Percentiles rank a stretch among this genome's conserved stretches.
Evolutionary conservation across 1,284 basidiomycete species (phyloP).

Genomic region (Papiliotrema terrestris): DNA sequence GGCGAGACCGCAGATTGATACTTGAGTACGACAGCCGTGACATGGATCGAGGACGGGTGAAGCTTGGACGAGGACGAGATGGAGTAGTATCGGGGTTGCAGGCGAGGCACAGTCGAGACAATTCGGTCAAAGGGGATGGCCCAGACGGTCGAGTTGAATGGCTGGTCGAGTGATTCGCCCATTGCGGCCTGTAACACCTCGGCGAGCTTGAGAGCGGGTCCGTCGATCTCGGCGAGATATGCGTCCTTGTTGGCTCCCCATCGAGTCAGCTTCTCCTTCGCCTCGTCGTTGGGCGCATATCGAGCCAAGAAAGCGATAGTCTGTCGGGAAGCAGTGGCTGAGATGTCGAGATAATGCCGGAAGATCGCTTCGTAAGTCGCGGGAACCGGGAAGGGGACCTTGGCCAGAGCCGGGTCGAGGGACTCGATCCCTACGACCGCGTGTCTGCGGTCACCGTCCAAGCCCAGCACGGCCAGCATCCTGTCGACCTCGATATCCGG

Average conservation of each 20-base stretch:
- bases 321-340: conserved; percentile 87
- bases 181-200: conserved; percentile 84
- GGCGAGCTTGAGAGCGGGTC: conserved; percentile 82
- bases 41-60: conserved; percentile 80
- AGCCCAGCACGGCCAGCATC: conserved; percentile 78
- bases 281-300: conserved; percentile 78
- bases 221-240: conserved; percentile 70
- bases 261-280: conserved; percentile 68
- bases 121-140: conserved; percentile 92
- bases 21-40: conserved; percentile 91
- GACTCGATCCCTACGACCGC: conserved; percentile 87
- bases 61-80: conserved; percentile 97
- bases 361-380: conserved; percentile 93
- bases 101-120: conserved; percentile 84
- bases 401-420: conserved; percentile 93
- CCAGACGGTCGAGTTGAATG: conserved; percentile 78
- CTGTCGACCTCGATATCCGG: conserved; percentile 88
- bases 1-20: conserved; percentile 66
- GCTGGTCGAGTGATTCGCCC: conserved; percentile 62
- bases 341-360: conserved; percentile 95
- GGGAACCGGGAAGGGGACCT: conserved; percentile 97
- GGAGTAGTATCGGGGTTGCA: conserved; percentile 96
- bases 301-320: conserved; percentile 81
- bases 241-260: conserved; percentile 84
- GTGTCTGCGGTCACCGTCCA: conserved; percentile 68